phyloP scores from a whole-genome alignment of 2,329 filamentous ascomycete genomes.

The Drechslerella stenobrocha region DNA sequence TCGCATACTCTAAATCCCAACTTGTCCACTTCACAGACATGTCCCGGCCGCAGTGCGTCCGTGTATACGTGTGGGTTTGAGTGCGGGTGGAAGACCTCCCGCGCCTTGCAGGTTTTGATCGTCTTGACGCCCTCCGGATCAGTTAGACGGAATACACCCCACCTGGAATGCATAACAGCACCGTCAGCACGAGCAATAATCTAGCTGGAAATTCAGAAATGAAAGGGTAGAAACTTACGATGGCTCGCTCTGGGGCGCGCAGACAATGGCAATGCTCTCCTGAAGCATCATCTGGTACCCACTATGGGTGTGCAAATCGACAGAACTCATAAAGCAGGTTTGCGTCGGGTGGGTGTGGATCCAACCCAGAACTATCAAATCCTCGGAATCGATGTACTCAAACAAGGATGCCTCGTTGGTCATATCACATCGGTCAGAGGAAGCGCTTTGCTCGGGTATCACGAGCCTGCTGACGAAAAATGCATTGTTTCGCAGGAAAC shows the following conservation, averaged over 20 bases:
- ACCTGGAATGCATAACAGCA: constrained; percentile 60
- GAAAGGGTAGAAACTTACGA: constrained; percentile 63
- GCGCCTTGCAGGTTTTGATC: constrained; percentile 76
- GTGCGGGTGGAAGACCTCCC: constrained; percentile 82
- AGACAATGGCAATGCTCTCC: constrained; percentile 95
- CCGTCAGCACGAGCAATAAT: not conserved
- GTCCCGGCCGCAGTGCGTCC: constrained; percentile 60
- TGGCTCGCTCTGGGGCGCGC: constrained; percentile 77
- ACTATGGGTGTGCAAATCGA: constrained; percentile 89
- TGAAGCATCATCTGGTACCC: constrained; percentile 96
- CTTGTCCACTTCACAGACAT: constrained; percentile 64
- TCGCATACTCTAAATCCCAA: constrained; percentile 69
- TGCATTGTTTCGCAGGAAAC: constrained; percentile 86
- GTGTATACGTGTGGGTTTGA: constrained; percentile 58
- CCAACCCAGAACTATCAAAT: constrained; percentile 87
- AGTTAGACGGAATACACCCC: constrained; percentile 89
- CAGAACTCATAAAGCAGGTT: constrained; percentile 95
- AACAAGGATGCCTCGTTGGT: constrained; percentile 82
- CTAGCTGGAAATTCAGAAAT: constrained; percentile 8
- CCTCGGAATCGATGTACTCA: constrained; percentile 82
- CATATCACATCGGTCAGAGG: constrained; percentile 92
- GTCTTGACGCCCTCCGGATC: constrained; percentile 86
- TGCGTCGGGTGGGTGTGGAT: constrained; percentile 97
- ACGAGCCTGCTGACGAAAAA: constrained; percentile 86
- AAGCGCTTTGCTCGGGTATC: constrained; percentile 87